These are phyloP conservation scores for Dryas drummondii DNA, from an alignment of 306 rosid species.

Conservation along the genomic window DNA sequence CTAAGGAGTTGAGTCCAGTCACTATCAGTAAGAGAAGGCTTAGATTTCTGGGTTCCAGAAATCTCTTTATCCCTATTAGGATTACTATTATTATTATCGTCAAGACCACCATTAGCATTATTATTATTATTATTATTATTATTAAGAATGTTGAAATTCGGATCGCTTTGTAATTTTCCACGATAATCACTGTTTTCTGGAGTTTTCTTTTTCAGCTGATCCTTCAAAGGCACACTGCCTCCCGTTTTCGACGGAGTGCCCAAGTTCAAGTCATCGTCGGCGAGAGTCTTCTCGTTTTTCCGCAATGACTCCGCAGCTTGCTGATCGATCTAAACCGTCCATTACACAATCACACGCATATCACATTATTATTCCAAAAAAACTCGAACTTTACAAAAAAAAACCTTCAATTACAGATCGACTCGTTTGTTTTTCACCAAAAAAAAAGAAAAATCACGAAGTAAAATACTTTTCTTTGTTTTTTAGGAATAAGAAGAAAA, in stretches of 20 bases:
- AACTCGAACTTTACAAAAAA: neutral
- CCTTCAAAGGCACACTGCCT: conserved; percentile 60
- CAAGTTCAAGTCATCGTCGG: conserved; percentile 46
- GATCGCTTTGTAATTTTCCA: conserved; percentile 60
- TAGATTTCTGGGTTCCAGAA: conserved; percentile 43
- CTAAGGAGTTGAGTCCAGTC: conserved; percentile 94
- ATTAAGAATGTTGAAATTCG: conserved; percentile 34
- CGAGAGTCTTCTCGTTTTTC: conserved; percentile 61
- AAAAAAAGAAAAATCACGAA: too few relatives aligned
- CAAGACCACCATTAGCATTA: conserved; percentile 12
- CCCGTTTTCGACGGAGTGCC: conserved; percentile 50
- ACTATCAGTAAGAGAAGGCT: conserved; percentile 54
- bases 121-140: neutral
- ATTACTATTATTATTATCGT: neutral
- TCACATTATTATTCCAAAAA: conserved; percentile 3
- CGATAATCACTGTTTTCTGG: conserved; percentile 43
- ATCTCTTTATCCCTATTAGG: conserved; percentile 31
- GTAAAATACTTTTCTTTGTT: neutral
- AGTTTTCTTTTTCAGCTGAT: conserved; percentile 78
- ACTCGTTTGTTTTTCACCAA: neutral
- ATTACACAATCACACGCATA: conserved; percentile 23
- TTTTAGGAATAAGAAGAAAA: neutral
- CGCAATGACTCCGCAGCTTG: conserved; percentile 96
- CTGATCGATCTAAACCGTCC: conserved; percentile 78
- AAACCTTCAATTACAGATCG: conserved; percentile 7